phyloP scores from a whole-genome alignment of 768 basidiomycete genomes.

The Fomitopsis pulvina region DNA sequence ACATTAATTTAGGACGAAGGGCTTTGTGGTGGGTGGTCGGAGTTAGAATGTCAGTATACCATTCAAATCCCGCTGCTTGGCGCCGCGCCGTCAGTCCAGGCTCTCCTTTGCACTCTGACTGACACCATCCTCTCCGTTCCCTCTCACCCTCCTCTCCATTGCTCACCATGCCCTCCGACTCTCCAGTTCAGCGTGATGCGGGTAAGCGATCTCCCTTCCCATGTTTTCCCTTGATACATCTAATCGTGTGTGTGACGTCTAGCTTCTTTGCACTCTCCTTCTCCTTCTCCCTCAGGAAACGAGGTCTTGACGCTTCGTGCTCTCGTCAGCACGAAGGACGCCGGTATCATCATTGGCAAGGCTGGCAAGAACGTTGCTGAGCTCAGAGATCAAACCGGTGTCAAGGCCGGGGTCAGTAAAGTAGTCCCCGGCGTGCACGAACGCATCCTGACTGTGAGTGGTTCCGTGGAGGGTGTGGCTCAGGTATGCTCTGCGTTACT shows the following conservation, averaged over 20 bases:
- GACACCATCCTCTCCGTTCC: slow-evolving; percentile 22
- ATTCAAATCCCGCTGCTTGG: background rate
- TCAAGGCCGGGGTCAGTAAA: slow-evolving; percentile 98
- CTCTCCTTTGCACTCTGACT: slow-evolving; percentile 10
- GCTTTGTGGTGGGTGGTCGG: background rate
- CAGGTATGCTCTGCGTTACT: slow-evolving; percentile 46
- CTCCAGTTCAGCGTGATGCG: slow-evolving; percentile 45
- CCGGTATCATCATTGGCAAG: slow-evolving; percentile 95
- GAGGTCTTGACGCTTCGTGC: slow-evolving; percentile 87
- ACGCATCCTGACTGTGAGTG: slow-evolving; percentile 91
- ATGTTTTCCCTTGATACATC: slow-evolving; percentile 11
- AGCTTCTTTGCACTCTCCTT: slow-evolving; percentile 68
- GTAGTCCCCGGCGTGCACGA: slow-evolving; percentile 97
- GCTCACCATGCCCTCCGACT: slow-evolving; percentile 59
- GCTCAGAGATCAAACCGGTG: slow-evolving; percentile 89
- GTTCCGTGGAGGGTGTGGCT: slow-evolving; percentile 87
- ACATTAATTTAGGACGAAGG: too few species aligned
- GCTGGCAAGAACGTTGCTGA: slow-evolving; percentile 97
- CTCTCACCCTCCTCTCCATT: slow-evolving; percentile 26
- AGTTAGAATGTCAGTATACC: background rate
- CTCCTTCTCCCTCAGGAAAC: slow-evolving; percentile 61
- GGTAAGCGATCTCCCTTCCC: slow-evolving; percentile 30
- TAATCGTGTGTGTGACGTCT: slow-evolving; percentile 18
- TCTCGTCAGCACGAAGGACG: slow-evolving; percentile 95
- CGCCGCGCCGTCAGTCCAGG: slow-evolving; percentile 11